Evolutionary conservation across 1,284 basidiomycete species (phyloP).

Genomic region (Pyrrhoderma lamaoense): DNA sequence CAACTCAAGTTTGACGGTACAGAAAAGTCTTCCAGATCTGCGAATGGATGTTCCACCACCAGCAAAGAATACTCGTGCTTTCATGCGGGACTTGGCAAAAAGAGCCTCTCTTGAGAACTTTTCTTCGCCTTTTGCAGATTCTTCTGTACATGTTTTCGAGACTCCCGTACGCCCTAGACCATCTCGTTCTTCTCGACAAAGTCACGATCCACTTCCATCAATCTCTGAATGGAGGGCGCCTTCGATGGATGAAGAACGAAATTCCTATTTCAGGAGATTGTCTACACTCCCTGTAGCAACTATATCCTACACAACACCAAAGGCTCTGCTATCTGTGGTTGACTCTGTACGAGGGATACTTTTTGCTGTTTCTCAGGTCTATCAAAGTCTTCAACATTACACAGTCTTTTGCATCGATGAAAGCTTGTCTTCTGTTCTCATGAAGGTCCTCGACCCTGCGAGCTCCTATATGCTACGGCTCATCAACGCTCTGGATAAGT

Average conservation of each 20-base stretch:
- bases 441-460: slow-evolving; percentile 82
- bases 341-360: slow-evolving; percentile 89
- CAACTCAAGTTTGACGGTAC: slow-evolving; percentile 39
- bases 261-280: slow-evolving; percentile 89
- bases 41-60: slow-evolving; percentile 37
- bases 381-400: slow-evolving; percentile 87
- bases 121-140: slow-evolving; percentile 3
- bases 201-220: slow-evolving; percentile 38
- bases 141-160: slow-evolving; percentile 40
- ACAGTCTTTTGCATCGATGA: slow-evolving; percentile 82
- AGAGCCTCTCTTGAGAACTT: slow-evolving; percentile 8
- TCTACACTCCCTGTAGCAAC: slow-evolving; percentile 66
- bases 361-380: slow-evolving; percentile 89
- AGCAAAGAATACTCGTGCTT: not conserved
- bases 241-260: slow-evolving; percentile 73
- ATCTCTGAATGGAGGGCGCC: slow-evolving; percentile 36
- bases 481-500: slow-evolving; percentile 86
- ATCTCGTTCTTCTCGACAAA: slow-evolving; percentile 32
- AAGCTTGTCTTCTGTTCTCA: slow-evolving; percentile 73
- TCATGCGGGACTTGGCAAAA: slow-evolving; percentile 1
- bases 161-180: slow-evolving; percentile 38
- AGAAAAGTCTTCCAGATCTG: slow-evolving; percentile 87
- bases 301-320: slow-evolving; percentile 66
- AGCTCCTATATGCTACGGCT: slow-evolving; percentile 77
- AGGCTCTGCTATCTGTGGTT: slow-evolving; percentile 66